These are phyloP conservation scores for Schizophyllum amplum DNA, from an alignment of 1,284 basidiomycete species.

Conservation along the genomic window DNA sequence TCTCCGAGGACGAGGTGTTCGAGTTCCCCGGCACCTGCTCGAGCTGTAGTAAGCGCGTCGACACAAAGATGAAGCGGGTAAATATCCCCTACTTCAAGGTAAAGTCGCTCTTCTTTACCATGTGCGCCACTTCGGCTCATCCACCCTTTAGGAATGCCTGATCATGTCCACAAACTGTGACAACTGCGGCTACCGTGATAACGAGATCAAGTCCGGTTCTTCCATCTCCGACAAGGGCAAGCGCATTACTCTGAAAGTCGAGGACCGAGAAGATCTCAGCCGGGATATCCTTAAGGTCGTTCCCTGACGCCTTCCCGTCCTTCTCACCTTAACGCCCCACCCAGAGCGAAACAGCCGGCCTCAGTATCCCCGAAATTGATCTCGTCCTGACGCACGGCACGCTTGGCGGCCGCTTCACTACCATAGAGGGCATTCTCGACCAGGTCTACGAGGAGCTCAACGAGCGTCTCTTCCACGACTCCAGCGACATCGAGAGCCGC, in stretches of 20 bases:
- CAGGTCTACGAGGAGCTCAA: slow-evolving; percentile 96
- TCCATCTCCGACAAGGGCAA: slow-evolving; percentile 86
- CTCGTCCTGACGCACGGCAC: slow-evolving; percentile 90
- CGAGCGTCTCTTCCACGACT: slow-evolving; percentile 84
- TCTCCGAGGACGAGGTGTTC: slow-evolving; percentile 75
- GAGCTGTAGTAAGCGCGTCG: slow-evolving; percentile 76
- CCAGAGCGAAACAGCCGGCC: slow-evolving; percentile 87
- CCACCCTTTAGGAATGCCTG: slow-evolving; percentile 67
- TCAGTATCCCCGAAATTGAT: slow-evolving; percentile 93
- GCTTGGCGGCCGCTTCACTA: slow-evolving; percentile 97
- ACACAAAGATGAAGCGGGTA: slow-evolving; percentile 95
- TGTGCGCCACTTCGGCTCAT: neutral
- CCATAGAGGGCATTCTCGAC: slow-evolving; percentile 89
- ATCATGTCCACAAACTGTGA: slow-evolving; percentile 99
- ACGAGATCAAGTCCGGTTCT: slow-evolving; percentile 92
- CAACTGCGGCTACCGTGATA: slow-evolving; percentile 91
- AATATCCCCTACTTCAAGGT: slow-evolving; percentile 98
- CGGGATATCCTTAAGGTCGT: slow-evolving; percentile 88
- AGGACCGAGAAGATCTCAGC: slow-evolving; percentile 90
- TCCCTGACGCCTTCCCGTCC: neutral
- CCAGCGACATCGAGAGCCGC: slow-evolving; percentile 39
- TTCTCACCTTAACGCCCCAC: neutral
- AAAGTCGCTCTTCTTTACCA: slow-evolving; percentile 13
- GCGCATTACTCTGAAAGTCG: slow-evolving; percentile 82
- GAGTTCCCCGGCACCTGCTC: slow-evolving; percentile 87